Conservation (phyloP, 164 flowering plant genomes). For the Nymphaea colorata region DNA sequence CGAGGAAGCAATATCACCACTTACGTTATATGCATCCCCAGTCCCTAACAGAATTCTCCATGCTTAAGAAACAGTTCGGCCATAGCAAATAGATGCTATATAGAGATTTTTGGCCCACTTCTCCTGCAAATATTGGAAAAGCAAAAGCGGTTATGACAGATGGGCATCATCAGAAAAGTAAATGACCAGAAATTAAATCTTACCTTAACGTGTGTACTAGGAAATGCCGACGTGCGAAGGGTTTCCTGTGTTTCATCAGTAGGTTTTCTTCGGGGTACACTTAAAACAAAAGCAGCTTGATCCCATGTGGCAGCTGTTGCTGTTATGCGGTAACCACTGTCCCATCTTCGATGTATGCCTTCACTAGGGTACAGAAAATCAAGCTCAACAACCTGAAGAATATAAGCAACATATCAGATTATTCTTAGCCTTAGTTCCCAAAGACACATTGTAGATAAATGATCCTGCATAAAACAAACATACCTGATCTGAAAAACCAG, state of each 20-base stretch:
- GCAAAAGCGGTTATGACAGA: too few relatives aligned
- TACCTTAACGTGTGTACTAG: conserved; percentile 76
- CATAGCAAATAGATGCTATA: conserved; percentile 59
- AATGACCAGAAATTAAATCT: not conserved
- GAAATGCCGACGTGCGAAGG: conserved; percentile 59
- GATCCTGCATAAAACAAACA: not conserved
- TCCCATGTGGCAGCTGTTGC: conserved; percentile 62
- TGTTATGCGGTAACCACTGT: conserved; percentile 54
- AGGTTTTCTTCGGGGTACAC: conserved; percentile 49
- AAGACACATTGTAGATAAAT: not conserved
- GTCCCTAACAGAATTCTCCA: not conserved
- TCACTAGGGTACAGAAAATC: conserved; percentile 83
- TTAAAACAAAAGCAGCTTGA: conserved; percentile 61
- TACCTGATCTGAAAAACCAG: conserved; percentile 68
- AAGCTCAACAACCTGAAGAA: conserved; percentile 55
- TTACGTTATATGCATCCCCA: not conserved
- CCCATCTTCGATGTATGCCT: conserved; percentile 69
- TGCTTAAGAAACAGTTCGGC: conserved; percentile 61
- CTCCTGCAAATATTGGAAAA: conserved; percentile 32
- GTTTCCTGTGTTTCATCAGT: conserved; percentile 69
- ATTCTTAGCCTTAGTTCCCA: not conserved
- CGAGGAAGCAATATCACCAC: not conserved
- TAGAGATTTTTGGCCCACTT: conserved; percentile 76
- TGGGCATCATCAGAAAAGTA: not conserved
- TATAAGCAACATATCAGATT: not conserved